Evolutionary conservation across 2,329 filamentous ascomycete species (phyloP).

Genomic region (Colletotrichum trifolii): DNA sequence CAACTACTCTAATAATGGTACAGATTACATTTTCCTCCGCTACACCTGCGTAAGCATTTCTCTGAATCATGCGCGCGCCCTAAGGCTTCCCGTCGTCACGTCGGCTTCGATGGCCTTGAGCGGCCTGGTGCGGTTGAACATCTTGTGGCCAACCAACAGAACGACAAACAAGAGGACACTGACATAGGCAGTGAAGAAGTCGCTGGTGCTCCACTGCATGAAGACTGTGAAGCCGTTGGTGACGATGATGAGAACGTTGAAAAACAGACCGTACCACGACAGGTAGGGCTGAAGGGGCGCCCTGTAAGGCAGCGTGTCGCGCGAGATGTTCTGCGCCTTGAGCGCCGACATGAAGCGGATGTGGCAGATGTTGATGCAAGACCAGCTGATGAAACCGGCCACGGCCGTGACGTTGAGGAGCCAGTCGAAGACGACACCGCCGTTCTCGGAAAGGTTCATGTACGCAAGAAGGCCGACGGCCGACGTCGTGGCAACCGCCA

Average conservation of each 20-base stretch:
- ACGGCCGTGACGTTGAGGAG: constrained; percentile 77
- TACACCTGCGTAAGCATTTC: neutral
- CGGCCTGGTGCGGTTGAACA: constrained; percentile 52
- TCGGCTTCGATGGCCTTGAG: constrained; percentile 51
- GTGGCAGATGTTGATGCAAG: constrained; percentile 72
- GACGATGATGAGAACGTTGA: constrained; percentile 71
- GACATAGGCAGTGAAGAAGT: constrained; percentile 74
- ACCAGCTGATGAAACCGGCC: constrained; percentile 78
- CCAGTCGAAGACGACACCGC: constrained; percentile 76
- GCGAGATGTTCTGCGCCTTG: constrained; percentile 65
- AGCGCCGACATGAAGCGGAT: constrained; percentile 74
- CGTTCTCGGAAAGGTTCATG: constrained; percentile 71
- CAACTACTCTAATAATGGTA: constrained; percentile 33
- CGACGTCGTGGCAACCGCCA: constrained; percentile 66
- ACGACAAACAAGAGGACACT: constrained; percentile 72
- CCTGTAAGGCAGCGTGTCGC: constrained; percentile 68
- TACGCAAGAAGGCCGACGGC: constrained; percentile 73
- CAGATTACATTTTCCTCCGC: constrained; percentile 19
- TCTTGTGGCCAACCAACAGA: constrained; percentile 71
- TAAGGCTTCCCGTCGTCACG: constrained; percentile 38
- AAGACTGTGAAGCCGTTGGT: constrained; percentile 78
- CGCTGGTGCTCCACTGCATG: constrained; percentile 68
- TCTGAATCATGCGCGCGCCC: constrained; percentile 8
- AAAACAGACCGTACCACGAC: constrained; percentile 73
- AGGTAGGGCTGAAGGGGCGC: constrained; percentile 73